Evolutionary conservation across 2,329 filamentous ascomycete genomes (phyloP).

Genomic region (Achaetomium macrosporum): DNA sequence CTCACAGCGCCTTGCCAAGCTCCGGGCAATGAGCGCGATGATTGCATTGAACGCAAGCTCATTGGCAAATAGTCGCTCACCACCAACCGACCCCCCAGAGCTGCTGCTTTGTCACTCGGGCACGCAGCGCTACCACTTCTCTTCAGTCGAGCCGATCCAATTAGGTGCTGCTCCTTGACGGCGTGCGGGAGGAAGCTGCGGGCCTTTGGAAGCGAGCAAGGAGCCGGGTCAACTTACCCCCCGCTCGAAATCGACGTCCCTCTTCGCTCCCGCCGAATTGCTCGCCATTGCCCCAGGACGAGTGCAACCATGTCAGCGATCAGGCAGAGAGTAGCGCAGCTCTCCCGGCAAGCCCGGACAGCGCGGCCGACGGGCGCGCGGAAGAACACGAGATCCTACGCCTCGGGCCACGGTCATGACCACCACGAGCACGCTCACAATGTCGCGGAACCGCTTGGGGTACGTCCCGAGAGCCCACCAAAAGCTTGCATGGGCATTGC

Average conservation of each 20-base stretch:
- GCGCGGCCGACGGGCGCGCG: slow-evolving; percentile 30
- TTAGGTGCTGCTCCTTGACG: not conserved
- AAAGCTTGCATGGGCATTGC: not conserved
- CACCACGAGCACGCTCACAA: slow-evolving; percentile 36
- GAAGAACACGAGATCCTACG: slow-evolving; percentile 43
- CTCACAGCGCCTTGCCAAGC: slow-evolving; percentile 19
- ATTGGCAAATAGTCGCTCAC: slow-evolving; percentile 21
- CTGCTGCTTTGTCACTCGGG: not conserved
- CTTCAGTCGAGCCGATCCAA: not conserved
- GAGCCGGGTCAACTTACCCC: not conserved
- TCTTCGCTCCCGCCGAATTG: slow-evolving; percentile 9
- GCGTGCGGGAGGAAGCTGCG: not conserved
- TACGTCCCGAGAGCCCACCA: slow-evolving; percentile 34
- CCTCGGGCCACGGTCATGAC: slow-evolving; percentile 45
- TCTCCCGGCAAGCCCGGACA: slow-evolving; percentile 34
- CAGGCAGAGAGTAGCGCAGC: slow-evolving; percentile 32
- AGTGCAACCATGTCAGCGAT: slow-evolving; percentile 33
- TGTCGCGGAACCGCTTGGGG: slow-evolving; percentile 50
- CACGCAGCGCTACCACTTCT: not conserved
- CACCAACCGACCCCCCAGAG: not conserved
- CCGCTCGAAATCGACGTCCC: slow-evolving; percentile 1
- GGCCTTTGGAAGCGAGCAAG: slow-evolving; percentile 1
- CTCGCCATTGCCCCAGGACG: slow-evolving; percentile 3
- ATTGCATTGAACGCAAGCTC: slow-evolving; percentile 6
- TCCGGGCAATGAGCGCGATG: not conserved